phyloP scores from a whole-genome alignment of 2,329 filamentous ascomycete species.

The Fusarium burgessii region DNA sequence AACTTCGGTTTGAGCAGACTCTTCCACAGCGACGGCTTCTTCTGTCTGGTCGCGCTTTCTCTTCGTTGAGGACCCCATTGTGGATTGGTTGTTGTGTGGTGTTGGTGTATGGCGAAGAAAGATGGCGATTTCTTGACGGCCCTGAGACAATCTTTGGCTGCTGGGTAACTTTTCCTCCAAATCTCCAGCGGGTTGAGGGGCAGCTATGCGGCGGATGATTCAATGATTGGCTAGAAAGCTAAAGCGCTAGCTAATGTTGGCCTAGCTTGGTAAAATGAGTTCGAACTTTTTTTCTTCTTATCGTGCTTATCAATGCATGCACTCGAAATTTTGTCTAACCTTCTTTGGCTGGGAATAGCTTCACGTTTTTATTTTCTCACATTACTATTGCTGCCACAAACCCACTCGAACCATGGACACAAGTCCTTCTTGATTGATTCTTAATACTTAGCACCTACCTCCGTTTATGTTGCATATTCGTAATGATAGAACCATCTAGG shows the following conservation, averaged over 20 bases:
- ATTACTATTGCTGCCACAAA: not conserved
- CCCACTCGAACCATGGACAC: not conserved
- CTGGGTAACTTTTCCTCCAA: conserved; percentile 42
- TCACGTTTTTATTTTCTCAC: not conserved
- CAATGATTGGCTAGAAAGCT: not conserved
- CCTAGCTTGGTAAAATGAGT: not conserved
- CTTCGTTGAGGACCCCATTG: conserved; percentile 57
- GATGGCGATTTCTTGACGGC: conserved; percentile 40
- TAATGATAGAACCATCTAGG: too few relatives aligned
- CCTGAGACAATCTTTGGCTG: conserved; percentile 27
- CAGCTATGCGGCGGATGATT: conserved; percentile 31
- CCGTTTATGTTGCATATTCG: too few relatives aligned
- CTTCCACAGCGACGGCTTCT: conserved; percentile 55
- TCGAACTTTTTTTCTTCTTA: conserved; percentile 47
- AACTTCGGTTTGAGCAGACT: conserved; percentile 45
- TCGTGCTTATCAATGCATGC: conserved; percentile 38
- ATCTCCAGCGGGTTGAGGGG: conserved; percentile 46
- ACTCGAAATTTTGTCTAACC: not conserved
- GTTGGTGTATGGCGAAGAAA: conserved; percentile 25
- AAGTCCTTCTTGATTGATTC: not conserved
- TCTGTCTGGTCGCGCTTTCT: conserved; percentile 70
- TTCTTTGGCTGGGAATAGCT: conserved; percentile 26
- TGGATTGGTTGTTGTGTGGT: conserved; percentile 53
- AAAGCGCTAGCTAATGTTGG: not conserved
- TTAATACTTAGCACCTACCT: too few relatives aligned